Evolutionary conservation across 2,329 filamentous ascomycete species (phyloP), one percentile per base, ranked within the genome.

Genomic region (Sclerotinia minor): DNA sequence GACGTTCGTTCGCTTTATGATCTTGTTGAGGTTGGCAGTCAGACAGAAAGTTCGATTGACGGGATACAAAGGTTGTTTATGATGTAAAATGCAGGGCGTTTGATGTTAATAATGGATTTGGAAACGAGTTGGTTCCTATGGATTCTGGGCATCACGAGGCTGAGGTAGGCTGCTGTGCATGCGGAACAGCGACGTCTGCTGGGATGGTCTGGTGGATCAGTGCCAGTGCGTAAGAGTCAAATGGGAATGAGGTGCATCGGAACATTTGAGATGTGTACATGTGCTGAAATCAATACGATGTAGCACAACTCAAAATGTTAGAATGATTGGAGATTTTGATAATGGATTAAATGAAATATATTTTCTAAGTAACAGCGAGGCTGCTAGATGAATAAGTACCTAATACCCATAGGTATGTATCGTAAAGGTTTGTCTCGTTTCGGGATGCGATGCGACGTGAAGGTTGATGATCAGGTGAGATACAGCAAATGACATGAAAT

Each of bases 141-240:
- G 35, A 44, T 41, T 63, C 65, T 52, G 26, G 49, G 47, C 65
- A 67, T 67, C 65, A 67, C 65, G 35, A 61, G 65, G 65, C 58
- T 61, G 45, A n/a, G 24, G n/a, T 50, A 32, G 57, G 55, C 32
- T 44, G 64, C 24, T 63, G 55, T 63, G 47, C 65, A 67, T 49
- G 47, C 45, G 65, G 35, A 19, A 49, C 32, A 44, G 32, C 26
- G 35, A 38, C 41, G 65, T 54, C 57, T 50, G 55, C 47, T 50
- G 55, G 52, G 55, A 45, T 53, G 57, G 65, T 67, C 65, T 60
- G 55, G 65, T 67, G 65, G 58, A 67, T 67, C 45, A 67, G 45
- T 53, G 59, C 57, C 45, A 67, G 45, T 53, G 59, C 57, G 32
- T 45, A 26, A 26, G 38, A 66, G 35, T 49, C 44, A 60, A 58